Base-by-base conservation (phyloP, 352 stramenopile species). In the Aphanomyces invadans region DNA sequence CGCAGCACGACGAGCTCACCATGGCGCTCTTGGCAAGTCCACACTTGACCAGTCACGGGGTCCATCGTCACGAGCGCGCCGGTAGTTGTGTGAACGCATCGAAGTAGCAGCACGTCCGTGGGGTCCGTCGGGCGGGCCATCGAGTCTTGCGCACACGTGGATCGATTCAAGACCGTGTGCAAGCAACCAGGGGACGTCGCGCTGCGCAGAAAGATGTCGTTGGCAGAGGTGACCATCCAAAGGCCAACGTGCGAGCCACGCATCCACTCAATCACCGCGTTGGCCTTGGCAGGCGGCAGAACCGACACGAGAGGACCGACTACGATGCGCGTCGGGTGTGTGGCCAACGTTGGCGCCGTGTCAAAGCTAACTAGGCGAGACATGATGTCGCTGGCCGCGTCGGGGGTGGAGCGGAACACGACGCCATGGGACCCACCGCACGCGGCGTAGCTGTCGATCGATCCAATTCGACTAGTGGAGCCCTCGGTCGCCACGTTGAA, bases 401-500 rank as follows among this genome's bases (percentile, higher is more conserved):
- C 89, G 83, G 81, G 92, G 17, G 11, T 25, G n/a, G 11, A 7
- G 1, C 25, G 15, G 84, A 84, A 95, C 48, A 75, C 77, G 25
- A 95, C 72, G 57, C 83, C 23, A 63, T 75, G n/a, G 61, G 74
- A 57, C 71, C 72, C 25, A 57, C 11, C 25, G 25, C 72, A 74
- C 53, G 69, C 70, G 12, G 79, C 74, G 49, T 67, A 76, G 32
- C 63, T 73, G 39, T 57, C 32, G 52, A 55, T 33, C 26, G 32
- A 29, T 1, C 3, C 36, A 26, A 33, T 31, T 28, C 45, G 25
- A n/a, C 36, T 28, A 15, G 33, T 73, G 44, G 55, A 4, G 9
- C 28, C 25, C 29, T 93, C 91, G 59, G 87, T 77, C 19, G 92
- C 68, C 39, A 92, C 90, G 67, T 79, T 87, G 54, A 92, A 82